Evolutionary conservation across 176 grass and related monocot genomes (phyloP).

Genomic region (Oryza glaberrima): DNA sequence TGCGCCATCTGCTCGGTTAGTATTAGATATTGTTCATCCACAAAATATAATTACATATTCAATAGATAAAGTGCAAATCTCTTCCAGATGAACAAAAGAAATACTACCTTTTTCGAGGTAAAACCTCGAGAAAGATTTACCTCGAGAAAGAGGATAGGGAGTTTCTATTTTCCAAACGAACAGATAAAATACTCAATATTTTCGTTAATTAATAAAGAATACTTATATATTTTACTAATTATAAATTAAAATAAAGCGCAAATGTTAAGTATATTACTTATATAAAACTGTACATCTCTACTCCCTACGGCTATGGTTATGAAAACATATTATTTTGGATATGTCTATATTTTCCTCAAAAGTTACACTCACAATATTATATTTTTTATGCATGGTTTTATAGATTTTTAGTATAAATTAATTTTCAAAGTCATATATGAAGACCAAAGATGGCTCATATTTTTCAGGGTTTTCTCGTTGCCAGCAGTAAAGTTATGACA

Average conservation of each 20-base stretch:
- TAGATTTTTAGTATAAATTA: neutral
- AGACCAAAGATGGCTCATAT: no score
- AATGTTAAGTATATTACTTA: neutral
- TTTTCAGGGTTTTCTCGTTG: neutral
- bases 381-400: neutral
- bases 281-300: neutral
- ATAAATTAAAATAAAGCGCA: neutral
- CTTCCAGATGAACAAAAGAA: neutral
- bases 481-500: neutral
- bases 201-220: neutral
- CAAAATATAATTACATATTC: neutral
- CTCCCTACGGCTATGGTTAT: no score
- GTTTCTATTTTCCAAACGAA: neutral
- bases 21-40: neutral
- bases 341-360: neutral
- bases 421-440: no score
- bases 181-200: neutral
- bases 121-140: no score
- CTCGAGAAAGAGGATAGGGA: no score
- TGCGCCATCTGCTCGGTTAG: no score
- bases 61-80: neutral
- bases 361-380: neutral
- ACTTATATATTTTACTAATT: neutral
- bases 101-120: no score
- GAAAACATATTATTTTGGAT: no score